Base-by-base conservation (phyloP, 305 asterid genomes). In the Lippia alba region DNA sequence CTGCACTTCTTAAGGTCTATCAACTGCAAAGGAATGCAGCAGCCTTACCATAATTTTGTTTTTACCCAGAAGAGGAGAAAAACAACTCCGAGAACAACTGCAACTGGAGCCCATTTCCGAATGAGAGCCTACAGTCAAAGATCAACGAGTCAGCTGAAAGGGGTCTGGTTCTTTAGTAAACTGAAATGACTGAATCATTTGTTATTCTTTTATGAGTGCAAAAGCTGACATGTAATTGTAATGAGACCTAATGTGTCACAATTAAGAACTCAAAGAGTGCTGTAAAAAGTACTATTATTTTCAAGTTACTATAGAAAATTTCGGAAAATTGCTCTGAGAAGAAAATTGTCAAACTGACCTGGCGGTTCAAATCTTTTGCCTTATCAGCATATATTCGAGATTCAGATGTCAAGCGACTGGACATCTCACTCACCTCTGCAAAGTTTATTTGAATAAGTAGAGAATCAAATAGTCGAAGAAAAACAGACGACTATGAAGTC, bases 361-460 rank as follows among this genome's bases (percentile, higher is more conserved):
- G 98, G 36, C 92, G 91, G 72, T 94, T 94, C 84, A 94, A 84
- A 83, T 94, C 97, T 84, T 82, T 88, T 67, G 93, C 89, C 75
- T 88, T 86, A 57, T 85, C 86, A 41, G 90, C 92, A 81, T 94
- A 94, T 72, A 87, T 73, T 77, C 96, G 96, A 73, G 98, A 85
- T 82, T 91, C 98, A 18, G 91, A 86, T 63, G 98, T 91, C 83
- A 94, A 84, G 73, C 96, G 97, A 80, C 89, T 85, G 72, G 98
- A 89, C 94, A 93, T 82, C 76, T 93, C 88, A 74, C 96, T 91
- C 83, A 89, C 97, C 90, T 93, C 98, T 91, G 90, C 79, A 82
- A 76, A 86, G 44, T 72, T 41, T 30, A 77, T 30, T 70, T 45
- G 58, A 51, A 54, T 4, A 48, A 18, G 66, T 50, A 63, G 67